A percentile compares a stretch with the other conserved stretches of the same genome.
Conservation (phyloP, 2,329 filamentous ascomycete species). For the Cercospora janseana region DNA sequence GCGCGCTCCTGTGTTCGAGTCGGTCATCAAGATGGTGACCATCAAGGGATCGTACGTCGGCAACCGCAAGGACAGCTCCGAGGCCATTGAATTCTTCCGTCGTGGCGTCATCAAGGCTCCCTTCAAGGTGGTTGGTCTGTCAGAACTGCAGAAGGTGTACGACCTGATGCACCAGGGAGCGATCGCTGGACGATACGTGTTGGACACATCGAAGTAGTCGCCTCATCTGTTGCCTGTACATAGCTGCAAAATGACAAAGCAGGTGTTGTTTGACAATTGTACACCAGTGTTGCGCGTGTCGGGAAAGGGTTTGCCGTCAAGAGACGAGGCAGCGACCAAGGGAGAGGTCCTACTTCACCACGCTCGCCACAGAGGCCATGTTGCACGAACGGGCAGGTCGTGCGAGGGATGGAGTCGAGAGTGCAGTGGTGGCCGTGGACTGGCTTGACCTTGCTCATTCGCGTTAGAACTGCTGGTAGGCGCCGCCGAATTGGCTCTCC, state of each 20-base stretch:
- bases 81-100: slow-evolving; percentile 87
- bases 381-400: no score
- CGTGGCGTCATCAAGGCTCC: slow-evolving; percentile 82
- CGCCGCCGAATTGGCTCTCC: not conserved
- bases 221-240: slow-evolving; percentile 13
- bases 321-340: no score
- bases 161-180: slow-evolving; percentile 65
- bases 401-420: no score
- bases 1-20: slow-evolving; percentile 82
- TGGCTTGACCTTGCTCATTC: not conserved
- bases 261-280: slow-evolving; percentile 15
- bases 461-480: not conserved
- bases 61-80: slow-evolving; percentile 80
- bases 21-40: slow-evolving; percentile 65
- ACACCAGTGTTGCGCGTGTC: not conserved
- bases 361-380: no score
- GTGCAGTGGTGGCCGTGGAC: not conserved
- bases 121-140: slow-evolving; percentile 79
- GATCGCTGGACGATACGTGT: slow-evolving; percentile 75
- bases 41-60: slow-evolving; percentile 95
- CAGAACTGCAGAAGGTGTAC: slow-evolving; percentile 77
- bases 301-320: no score
- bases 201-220: slow-evolving; percentile 66
- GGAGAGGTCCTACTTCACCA: no score
- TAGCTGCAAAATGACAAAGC: slow-evolving; percentile 8